These are phyloP conservation scores for Lepidopterella palustris DNA, from an alignment of 495 filamentous ascomycete species.

Conservation along the genomic window DNA sequence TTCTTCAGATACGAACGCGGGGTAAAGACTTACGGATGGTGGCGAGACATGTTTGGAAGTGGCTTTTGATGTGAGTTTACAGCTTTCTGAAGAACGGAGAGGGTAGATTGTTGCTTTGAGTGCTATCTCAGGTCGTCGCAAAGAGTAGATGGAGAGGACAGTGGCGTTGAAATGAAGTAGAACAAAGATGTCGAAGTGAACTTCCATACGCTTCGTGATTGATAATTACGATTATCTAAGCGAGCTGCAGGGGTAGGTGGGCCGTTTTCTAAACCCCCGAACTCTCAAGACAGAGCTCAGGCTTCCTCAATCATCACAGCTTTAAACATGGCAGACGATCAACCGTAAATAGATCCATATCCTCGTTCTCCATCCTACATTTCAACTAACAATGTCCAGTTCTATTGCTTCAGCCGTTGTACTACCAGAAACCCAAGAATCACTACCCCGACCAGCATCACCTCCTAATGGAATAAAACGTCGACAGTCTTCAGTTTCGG, in stretches of 20 bases:
- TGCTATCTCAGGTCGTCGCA: no score
- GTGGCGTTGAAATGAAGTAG: not conserved
- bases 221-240: not conserved
- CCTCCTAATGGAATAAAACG: slow-evolving; percentile 43
- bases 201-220: not conserved
- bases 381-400: slow-evolving; percentile 27
- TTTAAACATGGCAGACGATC: not conserved
- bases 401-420: slow-evolving; percentile 61
- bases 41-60: slow-evolving; percentile 57
- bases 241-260: not conserved
- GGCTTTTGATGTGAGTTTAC: not conserved
- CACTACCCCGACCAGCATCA: slow-evolving; percentile 24
- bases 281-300: not conserved
- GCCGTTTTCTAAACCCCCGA: not conserved
- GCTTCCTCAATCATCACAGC: not conserved
- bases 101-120: no score
- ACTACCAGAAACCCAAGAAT: slow-evolving; percentile 47
- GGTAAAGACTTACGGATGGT: slow-evolving; percentile 59
- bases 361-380: not conserved
- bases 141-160: no score
- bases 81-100: not conserved
- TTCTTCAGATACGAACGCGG: slow-evolving; percentile 9
- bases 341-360: not conserved
- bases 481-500: slow-evolving; percentile 50
- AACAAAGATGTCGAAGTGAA: not conserved